These are phyloP conservation scores for Paramecium octaurelia DNA, from an alignment of 73 alveolate species.

Conservation along the genomic window DNA sequence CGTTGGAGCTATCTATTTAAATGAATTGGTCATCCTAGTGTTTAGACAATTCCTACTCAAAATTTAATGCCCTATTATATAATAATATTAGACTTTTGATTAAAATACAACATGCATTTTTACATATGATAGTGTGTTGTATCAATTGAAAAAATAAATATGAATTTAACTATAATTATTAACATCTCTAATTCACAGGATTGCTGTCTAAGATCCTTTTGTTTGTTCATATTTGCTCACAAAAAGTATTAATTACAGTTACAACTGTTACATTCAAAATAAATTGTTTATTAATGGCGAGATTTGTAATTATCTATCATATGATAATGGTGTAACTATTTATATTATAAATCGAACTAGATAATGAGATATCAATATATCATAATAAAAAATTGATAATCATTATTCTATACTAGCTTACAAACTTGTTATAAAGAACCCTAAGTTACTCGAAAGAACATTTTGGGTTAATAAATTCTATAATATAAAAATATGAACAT, in stretches of 20 bases:
- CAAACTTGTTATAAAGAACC: background rate
- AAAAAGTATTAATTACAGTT: no score
- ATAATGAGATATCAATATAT: background rate
- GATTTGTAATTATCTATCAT: background rate
- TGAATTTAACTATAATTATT: background rate
- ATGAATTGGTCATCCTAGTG: background rate
- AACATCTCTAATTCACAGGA: no score
- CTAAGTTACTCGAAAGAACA: background rate
- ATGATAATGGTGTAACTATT: no score
- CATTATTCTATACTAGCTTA: background rate
- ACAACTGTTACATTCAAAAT: no score
- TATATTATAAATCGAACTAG: no score
- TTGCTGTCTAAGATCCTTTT: no score
- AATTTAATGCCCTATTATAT: background rate
- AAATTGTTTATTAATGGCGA: background rate
- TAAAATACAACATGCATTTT: background rate
- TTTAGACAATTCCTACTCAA: background rate
- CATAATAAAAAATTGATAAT: background rate
- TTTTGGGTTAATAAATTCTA: background rate
- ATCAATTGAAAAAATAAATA: background rate
- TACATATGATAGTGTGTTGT: background rate
- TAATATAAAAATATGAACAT: background rate
- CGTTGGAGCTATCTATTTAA: background rate
- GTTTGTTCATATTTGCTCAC: no score
- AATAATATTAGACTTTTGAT: background rate